Evolutionary conservation across 305 asterid genomes (phyloP), one percentile per base, ranked within the genome.

Genomic region (Petunia hybrid): DNA sequence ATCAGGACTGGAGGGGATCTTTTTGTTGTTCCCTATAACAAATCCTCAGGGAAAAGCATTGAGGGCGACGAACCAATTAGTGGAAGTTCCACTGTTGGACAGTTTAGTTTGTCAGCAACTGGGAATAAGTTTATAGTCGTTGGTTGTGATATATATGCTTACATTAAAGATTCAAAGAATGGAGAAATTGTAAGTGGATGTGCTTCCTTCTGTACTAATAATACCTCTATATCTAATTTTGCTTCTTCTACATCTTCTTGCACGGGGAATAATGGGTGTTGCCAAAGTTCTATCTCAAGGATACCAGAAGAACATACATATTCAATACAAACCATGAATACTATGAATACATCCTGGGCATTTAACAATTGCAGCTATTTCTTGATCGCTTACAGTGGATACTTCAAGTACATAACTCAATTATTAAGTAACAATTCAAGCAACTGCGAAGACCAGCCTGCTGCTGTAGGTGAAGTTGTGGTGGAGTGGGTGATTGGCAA

Each of bases 401-500:
- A 31, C 22, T 55, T 39, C 6, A 46, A 53, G 22, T 41, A 55
- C 5, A 43, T 78, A 67, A 51, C 80, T 3, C 16, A 9, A 5
- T 84, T 46, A 46, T 46, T 36, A 22, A 31, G 69, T 22, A 63
- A 6, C 13, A 63, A 31, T 12, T 36, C 13, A 9, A 22, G 41
- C 42, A 40, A 63, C 40, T 63, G 69, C 31, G 40, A 40, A 22
- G 16, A 31, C 1, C 88, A 46, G 51, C 80, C 8, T 56, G 40
- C 8, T 10, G 4, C 1, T 40, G 0, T 0, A 53, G 83, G 80
- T 40, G 88, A 87, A 0, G 31, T 81, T 7, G 76, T 80, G 14
- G 35, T 81, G 45, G 86, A 84, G 31, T 88, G 91, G 91, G 69
- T 41, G 1, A 86, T 86, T 2, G 88, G 88, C 41, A 70, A 81